phyloP scores from a whole-genome alignment of 441 rosid species.

The Erysimum cheiri region DNA sequence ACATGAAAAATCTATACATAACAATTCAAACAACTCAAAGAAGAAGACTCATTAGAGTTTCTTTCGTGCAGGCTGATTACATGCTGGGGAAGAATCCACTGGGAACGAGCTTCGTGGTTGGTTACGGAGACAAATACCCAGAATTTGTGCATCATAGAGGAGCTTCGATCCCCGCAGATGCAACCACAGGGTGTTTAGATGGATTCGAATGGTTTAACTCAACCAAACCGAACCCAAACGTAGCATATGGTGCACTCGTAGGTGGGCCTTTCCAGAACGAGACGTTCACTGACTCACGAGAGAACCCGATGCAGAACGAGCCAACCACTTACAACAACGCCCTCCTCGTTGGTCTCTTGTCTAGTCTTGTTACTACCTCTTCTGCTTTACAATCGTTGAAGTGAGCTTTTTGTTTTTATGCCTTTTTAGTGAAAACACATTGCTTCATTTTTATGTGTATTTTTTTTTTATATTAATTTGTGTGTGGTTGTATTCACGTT shows the following conservation, averaged over 20 bases:
- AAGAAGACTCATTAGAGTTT: conserved; percentile 13
- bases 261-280: conserved; percentile 94
- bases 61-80: conserved; percentile 80
- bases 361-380: conserved; percentile 87
- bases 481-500: conserved; percentile 22
- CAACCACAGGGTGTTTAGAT: conserved; percentile 70
- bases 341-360: conserved; percentile 79
- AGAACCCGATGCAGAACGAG: conserved; percentile 86
- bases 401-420: conserved; percentile 31
- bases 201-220: conserved; percentile 84
- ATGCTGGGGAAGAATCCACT: conserved; percentile 81
- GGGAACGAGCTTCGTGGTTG: conserved; percentile 86
- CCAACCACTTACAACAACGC: conserved; percentile 98
- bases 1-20: neutral
- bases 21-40: neutral
- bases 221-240: conserved; percentile 75
- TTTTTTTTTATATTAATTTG: neutral
- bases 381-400: conserved; percentile 67
- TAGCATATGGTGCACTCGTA: conserved; percentile 82
- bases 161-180: conserved; percentile 88
- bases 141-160: conserved; percentile 92
- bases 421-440: conserved; percentile 19
- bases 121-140: conserved; percentile 89
- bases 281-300: conserved; percentile 69
- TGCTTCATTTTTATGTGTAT: conserved; percentile 28